phyloP scores from a whole-genome alignment of 2,329 filamentous ascomycete species.

The Colletotrichum kahawae region DNA sequence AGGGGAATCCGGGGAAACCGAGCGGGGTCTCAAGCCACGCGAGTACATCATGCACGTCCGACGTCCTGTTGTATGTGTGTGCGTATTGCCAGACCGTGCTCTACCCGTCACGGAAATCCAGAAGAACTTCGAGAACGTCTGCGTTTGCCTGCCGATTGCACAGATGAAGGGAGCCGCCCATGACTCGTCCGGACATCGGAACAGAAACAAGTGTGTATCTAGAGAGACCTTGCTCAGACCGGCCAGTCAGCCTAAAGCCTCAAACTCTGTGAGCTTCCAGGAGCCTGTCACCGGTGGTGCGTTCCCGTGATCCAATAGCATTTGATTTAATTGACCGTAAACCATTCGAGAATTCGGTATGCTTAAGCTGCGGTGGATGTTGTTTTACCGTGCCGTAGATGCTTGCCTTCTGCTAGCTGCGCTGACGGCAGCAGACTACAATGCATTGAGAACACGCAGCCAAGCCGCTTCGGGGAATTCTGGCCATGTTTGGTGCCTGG shows the following conservation, averaged over 20 bases:
- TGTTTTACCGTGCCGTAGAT: not conserved
- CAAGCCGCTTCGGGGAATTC: not conserved
- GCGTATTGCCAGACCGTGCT: not conserved
- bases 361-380: not conserved
- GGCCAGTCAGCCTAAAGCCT: not conserved
- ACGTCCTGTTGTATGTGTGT: not conserved
- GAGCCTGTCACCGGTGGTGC: not conserved
- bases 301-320: not conserved
- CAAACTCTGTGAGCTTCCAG: not conserved
- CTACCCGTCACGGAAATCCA: not conserved
- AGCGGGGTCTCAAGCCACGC: not conserved
- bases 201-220: not conserved
- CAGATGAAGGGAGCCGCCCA: not conserved
- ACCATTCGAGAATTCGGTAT: not conserved
- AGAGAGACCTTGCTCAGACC: not conserved
- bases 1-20: slow-evolving; percentile 3
- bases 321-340: not conserved
- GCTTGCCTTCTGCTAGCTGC: not conserved
- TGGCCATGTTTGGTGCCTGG: not conserved
- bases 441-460: not conserved
- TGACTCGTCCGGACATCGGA: slow-evolving; percentile 3
- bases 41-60: not conserved
- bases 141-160: not conserved
- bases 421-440: not conserved
- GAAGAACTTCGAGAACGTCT: not conserved